A percentile compares a stretch with the other conserved stretches of the same genome.
These are phyloP conservation scores for Cupressus sempervirens DNA, from an alignment of 75 land plant species.

Conservation along the genomic window DNA sequence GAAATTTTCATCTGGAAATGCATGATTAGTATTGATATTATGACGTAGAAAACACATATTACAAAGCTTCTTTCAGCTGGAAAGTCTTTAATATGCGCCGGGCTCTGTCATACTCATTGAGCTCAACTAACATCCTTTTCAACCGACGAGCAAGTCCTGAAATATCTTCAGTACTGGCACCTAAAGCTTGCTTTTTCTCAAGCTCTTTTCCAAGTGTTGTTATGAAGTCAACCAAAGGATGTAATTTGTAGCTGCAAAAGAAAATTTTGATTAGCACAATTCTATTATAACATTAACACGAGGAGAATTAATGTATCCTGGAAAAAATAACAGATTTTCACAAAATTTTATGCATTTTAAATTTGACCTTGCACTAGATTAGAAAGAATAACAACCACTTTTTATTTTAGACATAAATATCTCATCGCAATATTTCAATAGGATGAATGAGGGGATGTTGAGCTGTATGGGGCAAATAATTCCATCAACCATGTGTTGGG, in stretches of 20 bases:
- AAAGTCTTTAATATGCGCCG: constrained; percentile 61
- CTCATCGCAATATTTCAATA: background rate
- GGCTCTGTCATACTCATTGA: constrained; percentile 89
- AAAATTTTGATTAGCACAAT: background rate
- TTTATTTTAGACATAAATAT: background rate
- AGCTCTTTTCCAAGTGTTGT: constrained; percentile 41
- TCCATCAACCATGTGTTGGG: too few species aligned
- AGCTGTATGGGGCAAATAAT: too few species aligned
- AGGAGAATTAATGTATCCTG: too few species aligned
- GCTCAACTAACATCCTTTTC: constrained; percentile 78
- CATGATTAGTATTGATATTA: background rate
- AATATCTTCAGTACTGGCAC: constrained; percentile 35
- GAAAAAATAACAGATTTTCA: background rate
- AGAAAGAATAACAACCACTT: background rate
- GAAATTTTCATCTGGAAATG: constrained; percentile 8
- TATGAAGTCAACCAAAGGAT: constrained; percentile 63
- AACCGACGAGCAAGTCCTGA: constrained; percentile 67
- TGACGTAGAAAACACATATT: constrained; percentile 21
- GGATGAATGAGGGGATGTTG: too few species aligned
- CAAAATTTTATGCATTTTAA: background rate
- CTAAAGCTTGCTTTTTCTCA: constrained; percentile 57
- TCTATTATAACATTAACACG: background rate
- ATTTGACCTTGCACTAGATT: background rate
- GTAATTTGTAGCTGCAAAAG: constrained; percentile 54
- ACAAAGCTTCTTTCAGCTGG: constrained; percentile 90